phyloP scores from a whole-genome alignment of 2,329 filamentous ascomycete genomes.

The Paecilomyces sp. region DNA sequence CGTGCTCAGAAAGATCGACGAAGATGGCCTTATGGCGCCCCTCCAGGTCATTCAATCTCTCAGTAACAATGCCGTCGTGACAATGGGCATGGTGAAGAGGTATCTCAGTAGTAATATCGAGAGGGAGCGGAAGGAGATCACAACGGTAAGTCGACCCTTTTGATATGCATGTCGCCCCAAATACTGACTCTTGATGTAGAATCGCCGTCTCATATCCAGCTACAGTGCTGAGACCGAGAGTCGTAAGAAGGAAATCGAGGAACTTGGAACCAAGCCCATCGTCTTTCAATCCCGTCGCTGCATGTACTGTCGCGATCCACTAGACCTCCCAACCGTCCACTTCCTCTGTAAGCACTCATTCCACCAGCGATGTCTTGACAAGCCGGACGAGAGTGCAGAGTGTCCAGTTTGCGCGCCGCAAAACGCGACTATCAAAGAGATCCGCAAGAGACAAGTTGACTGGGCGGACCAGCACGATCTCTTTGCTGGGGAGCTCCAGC shows the following conservation, averaged over 20 bases:
- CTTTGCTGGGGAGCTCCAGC: slow-evolving; percentile 71
- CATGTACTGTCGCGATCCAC: slow-evolving; percentile 65
- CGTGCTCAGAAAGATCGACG: slow-evolving; percentile 79
- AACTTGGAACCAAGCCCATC: slow-evolving; percentile 70
- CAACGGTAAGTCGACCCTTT: slow-evolving; percentile 32
- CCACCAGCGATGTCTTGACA: slow-evolving; percentile 81
- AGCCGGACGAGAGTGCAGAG: slow-evolving; percentile 59
- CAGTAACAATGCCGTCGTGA: slow-evolving; percentile 71
- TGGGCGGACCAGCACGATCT: slow-evolving; percentile 80
- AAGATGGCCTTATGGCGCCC: slow-evolving; percentile 87
- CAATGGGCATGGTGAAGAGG: slow-evolving; percentile 93
- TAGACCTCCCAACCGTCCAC: slow-evolving; percentile 87
- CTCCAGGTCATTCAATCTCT: slow-evolving; percentile 94
- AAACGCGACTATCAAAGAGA: slow-evolving; percentile 82
- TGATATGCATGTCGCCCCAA: not conserved
- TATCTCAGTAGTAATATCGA: slow-evolving; percentile 87
- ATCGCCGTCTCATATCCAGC: slow-evolving; percentile 72
- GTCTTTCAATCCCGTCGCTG: slow-evolving; percentile 90
- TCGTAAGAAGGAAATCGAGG: slow-evolving; percentile 70
- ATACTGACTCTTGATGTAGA: slow-evolving; percentile 38
- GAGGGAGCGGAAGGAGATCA: slow-evolving; percentile 80
- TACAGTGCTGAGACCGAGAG: slow-evolving; percentile 77
- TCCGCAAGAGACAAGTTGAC: slow-evolving; percentile 79
- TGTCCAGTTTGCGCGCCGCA: slow-evolving; percentile 79
- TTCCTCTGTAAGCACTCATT: slow-evolving; percentile 97